These are phyloP conservation scores for Microdochium trichocladiopsis DNA, from an alignment of 2,329 filamentous ascomycete species.

Conservation along the genomic window DNA sequence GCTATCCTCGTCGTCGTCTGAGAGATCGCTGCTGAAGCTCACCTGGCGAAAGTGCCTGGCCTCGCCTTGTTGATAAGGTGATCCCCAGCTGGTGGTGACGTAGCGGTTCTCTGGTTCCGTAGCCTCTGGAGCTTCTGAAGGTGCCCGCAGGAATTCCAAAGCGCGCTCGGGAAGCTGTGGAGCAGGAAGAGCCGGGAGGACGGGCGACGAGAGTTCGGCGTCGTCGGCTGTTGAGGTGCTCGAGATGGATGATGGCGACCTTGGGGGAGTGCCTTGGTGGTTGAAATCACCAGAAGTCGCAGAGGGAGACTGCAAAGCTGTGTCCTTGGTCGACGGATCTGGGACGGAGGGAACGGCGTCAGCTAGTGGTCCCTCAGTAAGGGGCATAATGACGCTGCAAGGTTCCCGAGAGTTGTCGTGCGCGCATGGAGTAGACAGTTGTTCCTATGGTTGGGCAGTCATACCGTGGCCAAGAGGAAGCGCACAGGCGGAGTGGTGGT, in stretches of 20 bases:
- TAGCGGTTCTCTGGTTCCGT: constrained; percentile 34
- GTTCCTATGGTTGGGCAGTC: not conserved
- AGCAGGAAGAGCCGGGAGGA: constrained; percentile 50
- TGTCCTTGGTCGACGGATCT: not conserved
- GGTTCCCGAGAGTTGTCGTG: not conserved
- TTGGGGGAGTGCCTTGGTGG: constrained; percentile 23
- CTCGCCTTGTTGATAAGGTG: constrained; percentile 70
- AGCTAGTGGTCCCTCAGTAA: not conserved
- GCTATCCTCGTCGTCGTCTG: constrained; percentile 34
- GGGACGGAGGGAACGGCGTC: not conserved
- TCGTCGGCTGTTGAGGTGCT: constrained; percentile 53
- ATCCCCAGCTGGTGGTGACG: constrained; percentile 82
- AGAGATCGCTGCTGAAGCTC: constrained; percentile 51
- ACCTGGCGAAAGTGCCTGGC: constrained; percentile 37
- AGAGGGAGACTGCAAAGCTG: not conserved
- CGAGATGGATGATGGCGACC: constrained; percentile 52
- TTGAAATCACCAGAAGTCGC: not conserved
- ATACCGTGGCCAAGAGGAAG: not conserved
- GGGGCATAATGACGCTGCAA: not conserved
- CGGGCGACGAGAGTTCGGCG: constrained; percentile 45
- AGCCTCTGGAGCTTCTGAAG: constrained; percentile 28
- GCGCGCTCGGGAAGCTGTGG: constrained; percentile 52
- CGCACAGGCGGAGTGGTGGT: not conserved
- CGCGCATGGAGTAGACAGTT: not conserved
- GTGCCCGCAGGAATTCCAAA: constrained; percentile 47